A percentile compares a stretch with the other conserved stretches of the same genome.
Conservation (phyloP, 345 rosid species). For the Lumnitzera racemosa region DNA sequence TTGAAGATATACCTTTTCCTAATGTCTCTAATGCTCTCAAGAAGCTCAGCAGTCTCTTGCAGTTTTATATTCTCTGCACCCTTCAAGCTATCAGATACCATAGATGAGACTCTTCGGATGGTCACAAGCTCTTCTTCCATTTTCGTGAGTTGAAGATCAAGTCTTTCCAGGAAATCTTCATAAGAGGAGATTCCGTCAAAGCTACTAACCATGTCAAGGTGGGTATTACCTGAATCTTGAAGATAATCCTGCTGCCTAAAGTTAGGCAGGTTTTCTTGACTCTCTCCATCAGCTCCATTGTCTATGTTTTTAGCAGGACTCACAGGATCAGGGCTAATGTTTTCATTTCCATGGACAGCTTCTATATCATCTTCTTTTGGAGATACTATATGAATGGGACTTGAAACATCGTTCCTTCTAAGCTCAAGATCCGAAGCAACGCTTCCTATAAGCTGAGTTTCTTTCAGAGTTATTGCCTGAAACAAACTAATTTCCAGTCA, state of each 20-base stretch:
- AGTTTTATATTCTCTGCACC: constrained; percentile 45
- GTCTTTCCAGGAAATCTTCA: constrained; percentile 45
- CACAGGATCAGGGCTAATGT: neutral
- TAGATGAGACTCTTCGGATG: constrained; percentile 47
- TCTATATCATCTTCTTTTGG: constrained; percentile 34
- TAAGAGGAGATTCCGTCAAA: constrained; percentile 38
- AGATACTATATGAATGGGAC: constrained; percentile 53
- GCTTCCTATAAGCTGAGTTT: constrained; percentile 64
- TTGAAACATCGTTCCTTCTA: constrained; percentile 28
- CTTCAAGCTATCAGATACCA: constrained; percentile 37
- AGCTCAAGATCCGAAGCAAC: constrained; percentile 52
- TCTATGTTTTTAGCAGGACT: constrained; percentile 16
- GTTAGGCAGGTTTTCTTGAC: constrained; percentile 9
- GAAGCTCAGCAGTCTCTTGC: constrained; percentile 58
- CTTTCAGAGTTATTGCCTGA: constrained; percentile 77
- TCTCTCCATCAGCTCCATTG: constrained; percentile 9
- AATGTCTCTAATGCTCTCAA: constrained; percentile 39
- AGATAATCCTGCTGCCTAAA: constrained; percentile 17
- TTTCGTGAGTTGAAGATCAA: constrained; percentile 55
- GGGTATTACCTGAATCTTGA: constrained; percentile 17
- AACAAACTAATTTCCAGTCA: constrained; percentile 22
- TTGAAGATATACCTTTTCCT: constrained; percentile 41
- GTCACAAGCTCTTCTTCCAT: constrained; percentile 64
- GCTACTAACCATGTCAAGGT: constrained; percentile 19
- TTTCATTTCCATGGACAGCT: constrained; percentile 14